phyloP scores from a whole-genome alignment of 768 basidiomycete genomes.

The Ephemerocybe angulata region DNA sequence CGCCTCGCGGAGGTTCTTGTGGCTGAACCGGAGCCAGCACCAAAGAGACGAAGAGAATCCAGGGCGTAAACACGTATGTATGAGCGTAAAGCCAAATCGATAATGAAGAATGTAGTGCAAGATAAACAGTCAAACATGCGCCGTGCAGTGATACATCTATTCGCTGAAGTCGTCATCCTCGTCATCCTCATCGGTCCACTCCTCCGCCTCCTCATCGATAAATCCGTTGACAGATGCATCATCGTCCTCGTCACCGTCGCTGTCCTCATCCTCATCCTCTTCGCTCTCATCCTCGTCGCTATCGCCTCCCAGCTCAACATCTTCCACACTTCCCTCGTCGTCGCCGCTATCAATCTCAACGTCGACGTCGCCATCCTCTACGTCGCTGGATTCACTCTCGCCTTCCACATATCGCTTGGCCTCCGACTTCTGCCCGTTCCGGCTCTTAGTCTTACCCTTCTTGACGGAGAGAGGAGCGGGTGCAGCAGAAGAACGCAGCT shows the following conservation, averaged over 20 bases:
- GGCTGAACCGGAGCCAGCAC: too few relatives aligned
- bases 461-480: constrained; percentile 52
- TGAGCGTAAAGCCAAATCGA: too few relatives aligned
- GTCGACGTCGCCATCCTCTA: constrained; percentile 58
- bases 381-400: constrained; percentile 55
- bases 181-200: constrained; percentile 49
- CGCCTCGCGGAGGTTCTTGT: too few relatives aligned
- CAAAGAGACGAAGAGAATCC: too few relatives aligned
- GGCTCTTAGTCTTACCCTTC: constrained; percentile 29
- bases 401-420: constrained; percentile 69
- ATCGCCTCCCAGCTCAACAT: constrained; percentile 68
- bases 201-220: constrained; percentile 63
- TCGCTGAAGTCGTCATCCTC: constrained; percentile 49
- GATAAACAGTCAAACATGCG: background rate
- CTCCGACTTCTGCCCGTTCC: constrained; percentile 34
- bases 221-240: constrained; percentile 44
- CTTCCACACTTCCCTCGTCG: constrained; percentile 74
- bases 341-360: constrained; percentile 62
- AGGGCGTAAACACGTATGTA: too few relatives aligned
- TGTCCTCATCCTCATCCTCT: constrained; percentile 43
- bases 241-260: constrained; percentile 43
- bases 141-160: constrained; percentile 24
- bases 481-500: constrained; percentile 74
- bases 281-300: constrained; percentile 51
- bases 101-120: background rate